Percentiles rank a stretch among this genome's conserved stretches.
Evolutionary conservation across 2,329 filamentous ascomycete species (phyloP).

Genomic region (Cryphonectria parasitica): DNA sequence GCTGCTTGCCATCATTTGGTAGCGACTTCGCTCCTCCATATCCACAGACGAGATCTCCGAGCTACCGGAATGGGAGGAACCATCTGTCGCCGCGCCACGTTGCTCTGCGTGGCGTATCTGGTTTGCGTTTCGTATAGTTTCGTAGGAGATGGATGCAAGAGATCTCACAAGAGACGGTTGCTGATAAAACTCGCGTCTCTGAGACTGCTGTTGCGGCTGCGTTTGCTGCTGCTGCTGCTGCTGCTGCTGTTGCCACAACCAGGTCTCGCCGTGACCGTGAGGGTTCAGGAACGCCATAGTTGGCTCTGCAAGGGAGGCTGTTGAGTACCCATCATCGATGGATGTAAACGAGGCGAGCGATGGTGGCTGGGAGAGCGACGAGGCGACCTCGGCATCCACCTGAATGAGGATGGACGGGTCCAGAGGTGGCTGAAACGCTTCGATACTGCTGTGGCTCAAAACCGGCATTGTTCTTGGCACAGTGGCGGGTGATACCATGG

Average conservation of each 20-base stretch:
- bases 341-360: slow-evolving; percentile 17
- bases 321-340: slow-evolving; percentile 20
- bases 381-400: slow-evolving; percentile 11
- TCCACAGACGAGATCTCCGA: slow-evolving; percentile 15
- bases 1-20: not conserved
- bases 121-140: not conserved
- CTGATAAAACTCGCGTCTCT: not conserved
- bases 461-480: slow-evolving; percentile 4
- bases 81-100: not conserved
- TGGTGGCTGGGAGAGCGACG: slow-evolving; percentile 16
- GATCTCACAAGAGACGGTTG: not conserved
- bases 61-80: slow-evolving; percentile 10
- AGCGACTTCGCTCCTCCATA: slow-evolving; percentile 4
- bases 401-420: slow-evolving; percentile 16
- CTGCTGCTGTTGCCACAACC: slow-evolving; percentile 19
- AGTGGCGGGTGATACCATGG: not conserved
- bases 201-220: not conserved
- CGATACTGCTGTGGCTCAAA: slow-evolving; percentile 12
- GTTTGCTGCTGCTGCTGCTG: slow-evolving; percentile 6
- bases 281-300: slow-evolving; percentile 19
- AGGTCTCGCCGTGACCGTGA: slow-evolving; percentile 8
- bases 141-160: not conserved
- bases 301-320: slow-evolving; percentile 17
- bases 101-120: slow-evolving; percentile 1
- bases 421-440: slow-evolving; percentile 12